Percentiles rank a stretch among this genome's conserved stretches.
Evolutionary conservation across 495 filamentous ascomycete species (phyloP).

Genomic region (Xylaria flabelliformis): DNA sequence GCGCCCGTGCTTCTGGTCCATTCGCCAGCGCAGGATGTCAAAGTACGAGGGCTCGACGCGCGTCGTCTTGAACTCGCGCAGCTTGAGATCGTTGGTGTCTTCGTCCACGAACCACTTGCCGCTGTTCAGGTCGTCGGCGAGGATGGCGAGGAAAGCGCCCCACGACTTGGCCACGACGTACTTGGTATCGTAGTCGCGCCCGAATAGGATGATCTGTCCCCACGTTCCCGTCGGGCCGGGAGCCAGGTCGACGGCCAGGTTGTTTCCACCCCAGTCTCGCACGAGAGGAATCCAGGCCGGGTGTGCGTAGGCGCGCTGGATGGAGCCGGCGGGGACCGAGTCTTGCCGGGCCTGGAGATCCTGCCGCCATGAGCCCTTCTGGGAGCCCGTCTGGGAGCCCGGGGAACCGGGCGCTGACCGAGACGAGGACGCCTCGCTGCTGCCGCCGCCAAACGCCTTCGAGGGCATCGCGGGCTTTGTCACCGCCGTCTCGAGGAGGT

Average conservation of each 20-base stretch:
- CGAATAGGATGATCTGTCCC: constrained; percentile 97
- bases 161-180: constrained; percentile 95
- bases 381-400: constrained; percentile 65
- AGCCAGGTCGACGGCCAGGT: constrained; percentile 90
- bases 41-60: constrained; percentile 93
- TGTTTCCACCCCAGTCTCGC: constrained; percentile 98
- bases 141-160: constrained; percentile 81
- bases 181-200: constrained; percentile 97
- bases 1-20: constrained; percentile 92
- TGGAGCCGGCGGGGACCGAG: constrained; percentile 81
- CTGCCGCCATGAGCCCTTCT: constrained; percentile 72
- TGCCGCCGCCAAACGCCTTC: constrained; percentile 68
- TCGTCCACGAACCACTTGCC: constrained; percentile 90
- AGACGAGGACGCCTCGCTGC: constrained; percentile 57
- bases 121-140: constrained; percentile 88
- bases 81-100: constrained; percentile 87
- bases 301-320: constrained; percentile 94
- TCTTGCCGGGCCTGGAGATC: constrained; percentile 86
- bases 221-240: constrained; percentile 89
- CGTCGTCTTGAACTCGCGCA: constrained; percentile 85
- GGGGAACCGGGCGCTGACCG: constrained; percentile 51
- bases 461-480: constrained; percentile 63
- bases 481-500: constrained; percentile 64
- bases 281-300: constrained; percentile 95
- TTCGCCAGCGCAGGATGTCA: constrained; percentile 91